A percentile compares a stretch with the other conserved stretches of the same genome.
Conservation (phyloP, 768 basidiomycete genomes). For the Tylopilus felleus region DNA sequence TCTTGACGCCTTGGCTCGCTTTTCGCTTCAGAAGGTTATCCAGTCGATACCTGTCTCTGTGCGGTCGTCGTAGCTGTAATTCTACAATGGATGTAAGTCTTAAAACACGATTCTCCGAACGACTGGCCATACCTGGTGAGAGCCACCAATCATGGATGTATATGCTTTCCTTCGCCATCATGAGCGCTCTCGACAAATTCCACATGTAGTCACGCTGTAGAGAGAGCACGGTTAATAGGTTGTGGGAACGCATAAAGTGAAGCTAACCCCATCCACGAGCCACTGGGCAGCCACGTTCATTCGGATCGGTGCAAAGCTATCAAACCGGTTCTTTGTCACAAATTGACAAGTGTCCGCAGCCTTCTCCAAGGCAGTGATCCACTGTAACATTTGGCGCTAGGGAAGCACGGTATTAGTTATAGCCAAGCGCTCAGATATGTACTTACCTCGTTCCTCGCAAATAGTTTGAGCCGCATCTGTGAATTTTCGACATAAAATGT, state of each 20-base stretch:
- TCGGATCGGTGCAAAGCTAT: constrained; percentile 90
- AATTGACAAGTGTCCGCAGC: constrained; percentile 76
- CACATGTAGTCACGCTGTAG: constrained; percentile 95
- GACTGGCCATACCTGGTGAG: constrained; percentile 62
- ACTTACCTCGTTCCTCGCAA: constrained; percentile 79
- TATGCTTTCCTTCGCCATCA: constrained; percentile 82
- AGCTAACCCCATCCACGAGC: constrained; percentile 92
- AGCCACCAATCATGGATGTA: constrained; percentile 99
- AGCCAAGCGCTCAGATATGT: not conserved
- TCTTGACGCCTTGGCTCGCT: constrained; percentile 93
- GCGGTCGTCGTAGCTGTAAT: constrained; percentile 79
- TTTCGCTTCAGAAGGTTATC: constrained; percentile 86
- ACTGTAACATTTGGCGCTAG: constrained; percentile 94
- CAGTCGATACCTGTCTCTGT: constrained; percentile 80
- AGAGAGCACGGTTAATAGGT: constrained; percentile 4
- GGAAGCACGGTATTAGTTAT: constrained; percentile 2
- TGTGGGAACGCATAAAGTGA: not conserved
- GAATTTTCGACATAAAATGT: constrained; percentile 93
- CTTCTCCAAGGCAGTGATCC: constrained; percentile 87
- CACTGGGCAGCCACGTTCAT: constrained; percentile 94
- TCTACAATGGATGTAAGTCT: constrained; percentile 43
- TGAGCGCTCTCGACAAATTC: constrained; percentile 90
- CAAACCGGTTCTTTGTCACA: constrained; percentile 80
- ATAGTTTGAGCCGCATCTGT: constrained; percentile 83
- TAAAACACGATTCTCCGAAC: not conserved